Percentiles rank a stretch among this genome's conserved stretches.
Conservation (phyloP, 2,329 filamentous ascomycete species). For the Cercospora brassicicola region DNA sequence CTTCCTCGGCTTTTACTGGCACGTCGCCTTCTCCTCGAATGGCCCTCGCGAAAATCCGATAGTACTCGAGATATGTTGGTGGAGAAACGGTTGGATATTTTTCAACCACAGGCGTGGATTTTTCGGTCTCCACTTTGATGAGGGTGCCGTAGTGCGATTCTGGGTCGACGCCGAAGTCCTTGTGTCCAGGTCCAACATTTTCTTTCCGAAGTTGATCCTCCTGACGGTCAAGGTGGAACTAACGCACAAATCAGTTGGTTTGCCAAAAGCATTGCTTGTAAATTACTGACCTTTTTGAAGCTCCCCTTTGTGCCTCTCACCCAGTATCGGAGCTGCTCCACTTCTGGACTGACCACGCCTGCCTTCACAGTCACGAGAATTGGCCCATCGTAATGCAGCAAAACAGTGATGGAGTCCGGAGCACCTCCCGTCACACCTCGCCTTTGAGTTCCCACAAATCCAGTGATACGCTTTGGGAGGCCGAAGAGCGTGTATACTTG, state of each 20-base stretch:
- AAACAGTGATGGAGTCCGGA: conserved; percentile 58
- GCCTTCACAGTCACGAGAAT: conserved; percentile 69
- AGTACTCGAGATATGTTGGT: conserved; percentile 68
- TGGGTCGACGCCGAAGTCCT: conserved; percentile 65
- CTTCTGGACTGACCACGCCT: conserved; percentile 67
- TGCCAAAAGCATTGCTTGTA: not conserved
- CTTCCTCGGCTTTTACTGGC: conserved; percentile 56
- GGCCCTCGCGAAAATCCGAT: conserved; percentile 56
- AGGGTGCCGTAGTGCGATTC: conserved; percentile 60
- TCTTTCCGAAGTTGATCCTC: conserved; percentile 66
- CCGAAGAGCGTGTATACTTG: conserved; percentile 72
- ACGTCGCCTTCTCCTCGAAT: conserved; percentile 54
- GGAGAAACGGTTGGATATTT: conserved; percentile 61
- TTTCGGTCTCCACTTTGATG: conserved; percentile 52
- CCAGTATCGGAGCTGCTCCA: conserved; percentile 72
- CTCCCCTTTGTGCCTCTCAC: conserved; percentile 71
- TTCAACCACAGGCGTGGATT: conserved; percentile 47
- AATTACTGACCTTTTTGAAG: conserved; percentile 65
- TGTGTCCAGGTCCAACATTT: conserved; percentile 62
- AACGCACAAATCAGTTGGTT: conserved; percentile 20
- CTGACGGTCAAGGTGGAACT: conserved; percentile 66
- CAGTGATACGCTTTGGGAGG: conserved; percentile 65
- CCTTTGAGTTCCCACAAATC: conserved; percentile 66
- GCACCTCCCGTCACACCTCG: conserved; percentile 55
- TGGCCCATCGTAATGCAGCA: conserved; percentile 65